Evolutionary conservation across 1,284 basidiomycete genomes (phyloP).

Genomic region (Malassezia restricta): DNA sequence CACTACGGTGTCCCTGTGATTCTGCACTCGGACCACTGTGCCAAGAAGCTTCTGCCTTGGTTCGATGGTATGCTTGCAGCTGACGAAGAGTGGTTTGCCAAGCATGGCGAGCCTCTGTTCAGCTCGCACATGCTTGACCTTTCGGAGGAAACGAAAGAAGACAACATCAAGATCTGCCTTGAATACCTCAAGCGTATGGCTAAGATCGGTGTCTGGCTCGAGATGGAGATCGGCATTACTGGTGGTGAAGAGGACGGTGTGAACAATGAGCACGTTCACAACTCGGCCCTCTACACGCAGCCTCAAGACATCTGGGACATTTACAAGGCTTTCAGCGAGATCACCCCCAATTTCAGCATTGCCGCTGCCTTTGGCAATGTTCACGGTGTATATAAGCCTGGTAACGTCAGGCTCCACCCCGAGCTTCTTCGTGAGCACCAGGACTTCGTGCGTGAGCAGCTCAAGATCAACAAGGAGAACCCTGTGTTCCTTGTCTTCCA

Average conservation of each 20-base stretch:
- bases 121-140: constrained; percentile 99
- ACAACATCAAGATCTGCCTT: constrained; percentile 87
- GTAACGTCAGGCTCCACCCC: constrained; percentile 69
- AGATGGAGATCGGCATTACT: constrained; percentile 99
- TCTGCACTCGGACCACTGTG: constrained; percentile 98
- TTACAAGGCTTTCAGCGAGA: constrained; percentile 65
- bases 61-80: constrained; percentile 99
- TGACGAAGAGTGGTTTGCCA: constrained; percentile 83
- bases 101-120: constrained; percentile 79
- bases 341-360: constrained; percentile 90
- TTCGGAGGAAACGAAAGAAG: constrained; percentile 91
- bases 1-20: constrained; percentile 61
- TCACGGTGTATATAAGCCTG: constrained; percentile 52
- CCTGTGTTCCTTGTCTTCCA: constrained; percentile 96
- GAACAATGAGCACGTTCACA: constrained; percentile 65
- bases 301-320: constrained; percentile 85
- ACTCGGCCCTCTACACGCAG: constrained; percentile 87
- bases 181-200: constrained; percentile 96
- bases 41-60: constrained; percentile 95
- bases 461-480: constrained; percentile 53
- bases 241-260: constrained; percentile 99
- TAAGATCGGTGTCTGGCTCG: constrained; percentile 74
- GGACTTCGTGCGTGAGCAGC: constrained; percentile 60
- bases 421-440: constrained; percentile 90
- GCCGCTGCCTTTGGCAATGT: constrained; percentile 95